Evolutionary conservation across 1,284 basidiomycete genomes (phyloP), one percentile per base, ranked within the genome.

Genomic region (Ceratobasidium papillatum): DNA sequence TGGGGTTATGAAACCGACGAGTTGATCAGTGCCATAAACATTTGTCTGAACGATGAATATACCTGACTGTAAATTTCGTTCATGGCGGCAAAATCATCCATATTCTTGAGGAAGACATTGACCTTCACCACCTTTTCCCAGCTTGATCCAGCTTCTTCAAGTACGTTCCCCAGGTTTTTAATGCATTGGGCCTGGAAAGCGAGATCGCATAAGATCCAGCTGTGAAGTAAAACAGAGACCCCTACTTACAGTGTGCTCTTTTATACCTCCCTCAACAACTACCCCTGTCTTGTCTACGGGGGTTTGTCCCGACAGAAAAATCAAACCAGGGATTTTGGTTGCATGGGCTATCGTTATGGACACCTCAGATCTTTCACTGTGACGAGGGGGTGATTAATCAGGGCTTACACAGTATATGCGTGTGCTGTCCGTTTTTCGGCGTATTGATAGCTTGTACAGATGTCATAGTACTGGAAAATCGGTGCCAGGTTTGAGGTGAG

Each of bases 291-390:
- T 81, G 77, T 85, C 86, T 14, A 85, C 84, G 0, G 87, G 88
- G 4, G 85, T 86, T 79, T 89, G 88, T 4, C 88, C 89, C 75
- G 87, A 88, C 58, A 88, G 81, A 80, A 88, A 89, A 78, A 89
- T 86, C 62, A 90, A 79, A 5, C 87, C 87, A 8, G 86, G 84
- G 14, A 86, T 83, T 78, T 88, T 89, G 27, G 59, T 52, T 30
- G 69, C 77, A 74, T 76, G 75, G 19, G 66, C 65, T 71, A 56
- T n/a, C 12, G 27, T 22, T 45, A 7, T 32, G 27, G 34, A 45
- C 11, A 32, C 52, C 7, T 58, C 34, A 58, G 56, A 22, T 2
- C 43, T 32, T 17, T 47, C 4, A 36, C 17, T 11, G 11, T 52
- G 36, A 32, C 19, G 4, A n/a, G 45, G 19, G 4, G 9, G 3